Conservation (phyloP, 2,329 filamentous ascomycete genomes). For the Colletotrichum higginsianum region DNA sequence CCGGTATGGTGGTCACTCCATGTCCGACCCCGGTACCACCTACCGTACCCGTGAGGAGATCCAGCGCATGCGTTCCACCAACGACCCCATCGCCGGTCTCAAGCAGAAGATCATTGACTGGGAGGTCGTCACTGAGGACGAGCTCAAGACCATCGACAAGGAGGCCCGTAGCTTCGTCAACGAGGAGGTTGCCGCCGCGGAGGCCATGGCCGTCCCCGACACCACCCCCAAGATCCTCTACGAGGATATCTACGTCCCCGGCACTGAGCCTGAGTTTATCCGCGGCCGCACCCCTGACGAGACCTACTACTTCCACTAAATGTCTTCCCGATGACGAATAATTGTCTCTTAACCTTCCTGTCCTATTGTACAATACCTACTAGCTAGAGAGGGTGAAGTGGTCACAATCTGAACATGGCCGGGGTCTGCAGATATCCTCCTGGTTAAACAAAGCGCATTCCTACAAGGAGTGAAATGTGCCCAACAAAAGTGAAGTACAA, state of each 20-base stretch:
- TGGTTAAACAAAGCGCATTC: conserved; percentile 20
- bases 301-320: conserved; percentile 88
- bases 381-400: conserved; percentile 43
- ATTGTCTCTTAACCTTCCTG: conserved; percentile 41
- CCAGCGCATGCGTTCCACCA: conserved; percentile 98
- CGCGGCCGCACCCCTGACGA: conserved; percentile 91
- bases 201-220: conserved; percentile 88
- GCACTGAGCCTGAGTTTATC: conserved; percentile 89
- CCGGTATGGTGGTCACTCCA: conserved; percentile 99
- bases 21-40: conserved; percentile 99
- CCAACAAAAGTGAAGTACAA: neutral
- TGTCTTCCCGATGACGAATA: conserved; percentile 33
- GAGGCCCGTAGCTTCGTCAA: conserved; percentile 88
- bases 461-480: neutral
- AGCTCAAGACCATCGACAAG: conserved; percentile 97
- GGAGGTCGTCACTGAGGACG: conserved; percentile 91
- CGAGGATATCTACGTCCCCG: conserved; percentile 96
- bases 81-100: conserved; percentile 97
- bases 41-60: conserved; percentile 99
- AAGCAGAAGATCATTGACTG: conserved; percentile 99
- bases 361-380: conserved; percentile 45
- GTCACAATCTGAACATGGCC: conserved; percentile 42
- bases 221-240: conserved; percentile 86
- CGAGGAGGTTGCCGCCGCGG: conserved; percentile 89
- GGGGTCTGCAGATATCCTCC: conserved; percentile 41